Conservation (phyloP, 2,329 filamentous ascomycete species). For the Aspergillus pseudotamarii region DNA sequence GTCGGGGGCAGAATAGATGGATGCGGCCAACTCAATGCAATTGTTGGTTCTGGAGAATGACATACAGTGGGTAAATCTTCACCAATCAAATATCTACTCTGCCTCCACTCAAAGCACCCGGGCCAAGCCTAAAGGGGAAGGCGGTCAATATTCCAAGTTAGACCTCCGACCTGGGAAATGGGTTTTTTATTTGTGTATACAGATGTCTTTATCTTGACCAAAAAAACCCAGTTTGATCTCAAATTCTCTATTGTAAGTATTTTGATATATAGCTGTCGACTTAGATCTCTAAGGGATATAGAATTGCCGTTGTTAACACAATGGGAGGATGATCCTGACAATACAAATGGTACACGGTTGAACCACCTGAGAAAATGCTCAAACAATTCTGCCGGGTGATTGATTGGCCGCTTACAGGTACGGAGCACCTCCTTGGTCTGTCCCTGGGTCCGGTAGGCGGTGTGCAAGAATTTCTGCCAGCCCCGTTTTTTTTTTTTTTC, state of each 20-base stretch:
- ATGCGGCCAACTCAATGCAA: conserved; percentile 6
- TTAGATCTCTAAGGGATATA: too few relatives aligned
- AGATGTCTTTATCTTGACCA: too few relatives aligned
- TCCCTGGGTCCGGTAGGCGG: conserved; percentile 28
- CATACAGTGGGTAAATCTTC: conserved; percentile 11
- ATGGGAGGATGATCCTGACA: too few relatives aligned
- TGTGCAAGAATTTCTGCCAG: conserved; percentile 32
- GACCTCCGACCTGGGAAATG: neutral
- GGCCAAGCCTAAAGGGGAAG: neutral
- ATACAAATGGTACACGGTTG: too few relatives aligned
- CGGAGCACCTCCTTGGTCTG: neutral
- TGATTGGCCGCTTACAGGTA: neutral
- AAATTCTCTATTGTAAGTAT: too few relatives aligned
- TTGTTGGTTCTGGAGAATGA: conserved; percentile 14
- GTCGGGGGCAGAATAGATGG: conserved; percentile 5
- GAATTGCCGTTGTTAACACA: too few relatives aligned
- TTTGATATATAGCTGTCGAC: too few relatives aligned
- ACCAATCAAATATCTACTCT: conserved; percentile 12
- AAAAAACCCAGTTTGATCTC: too few relatives aligned
- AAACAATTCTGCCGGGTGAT: neutral
- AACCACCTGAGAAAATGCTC: too few relatives aligned
- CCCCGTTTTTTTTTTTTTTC: conserved; percentile 33
- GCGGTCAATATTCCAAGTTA: neutral
- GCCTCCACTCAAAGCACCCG: conserved; percentile 29
- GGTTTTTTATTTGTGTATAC: too few relatives aligned